Evolutionary conservation across 129 eudicot species (phyloP).

Genomic region (Flaveria bidentis): DNA sequence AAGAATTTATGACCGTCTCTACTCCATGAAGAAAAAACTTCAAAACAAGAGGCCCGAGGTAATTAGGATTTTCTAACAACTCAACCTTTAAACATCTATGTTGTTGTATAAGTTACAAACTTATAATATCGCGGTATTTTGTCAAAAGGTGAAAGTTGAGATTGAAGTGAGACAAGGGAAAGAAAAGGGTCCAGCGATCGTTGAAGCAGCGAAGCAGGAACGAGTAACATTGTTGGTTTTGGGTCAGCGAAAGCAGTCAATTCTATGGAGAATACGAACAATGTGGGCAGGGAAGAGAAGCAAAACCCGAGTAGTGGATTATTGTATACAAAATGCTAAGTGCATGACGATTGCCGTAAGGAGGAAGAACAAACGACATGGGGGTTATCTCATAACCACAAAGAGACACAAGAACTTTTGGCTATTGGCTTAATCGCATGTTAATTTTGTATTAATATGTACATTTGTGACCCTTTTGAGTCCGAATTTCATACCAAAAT

Average conservation of each 20-base stretch:
- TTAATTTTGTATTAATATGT: conserved; percentile 3
- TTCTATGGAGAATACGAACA: conserved; percentile 53
- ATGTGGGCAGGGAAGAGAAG: conserved; percentile 56
- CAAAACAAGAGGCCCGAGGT: conserved; percentile 65
- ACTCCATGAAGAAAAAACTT: conserved; percentile 52
- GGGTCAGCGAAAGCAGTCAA: conserved; percentile 58
- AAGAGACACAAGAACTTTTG: conserved; percentile 79
- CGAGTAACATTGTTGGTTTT: conserved; percentile 53
- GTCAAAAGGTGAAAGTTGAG: conserved; percentile 62
- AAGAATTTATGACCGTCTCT: conserved; percentile 51
- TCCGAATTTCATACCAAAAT: conserved; percentile 5
- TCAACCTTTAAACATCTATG: background rate
- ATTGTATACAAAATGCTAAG: conserved; percentile 60
- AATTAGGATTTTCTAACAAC: conserved; percentile 6
- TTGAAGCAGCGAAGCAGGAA: conserved; percentile 56
- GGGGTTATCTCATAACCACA: conserved; percentile 77
- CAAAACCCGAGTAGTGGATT: conserved; percentile 45
- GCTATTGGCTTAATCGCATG: conserved; percentile 59
- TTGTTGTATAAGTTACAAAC: background rate
- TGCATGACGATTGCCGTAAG: conserved; percentile 81
- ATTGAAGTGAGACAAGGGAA: conserved; percentile 51
- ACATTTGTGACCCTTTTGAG: conserved; percentile 15
- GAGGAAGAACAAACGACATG: conserved; percentile 61
- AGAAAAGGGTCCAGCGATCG: conserved; percentile 57
- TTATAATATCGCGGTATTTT: background rate